Base-by-base conservation (phyloP, 1,284 basidiomycete genomes). In the Mycocalia duriaeana region DNA sequence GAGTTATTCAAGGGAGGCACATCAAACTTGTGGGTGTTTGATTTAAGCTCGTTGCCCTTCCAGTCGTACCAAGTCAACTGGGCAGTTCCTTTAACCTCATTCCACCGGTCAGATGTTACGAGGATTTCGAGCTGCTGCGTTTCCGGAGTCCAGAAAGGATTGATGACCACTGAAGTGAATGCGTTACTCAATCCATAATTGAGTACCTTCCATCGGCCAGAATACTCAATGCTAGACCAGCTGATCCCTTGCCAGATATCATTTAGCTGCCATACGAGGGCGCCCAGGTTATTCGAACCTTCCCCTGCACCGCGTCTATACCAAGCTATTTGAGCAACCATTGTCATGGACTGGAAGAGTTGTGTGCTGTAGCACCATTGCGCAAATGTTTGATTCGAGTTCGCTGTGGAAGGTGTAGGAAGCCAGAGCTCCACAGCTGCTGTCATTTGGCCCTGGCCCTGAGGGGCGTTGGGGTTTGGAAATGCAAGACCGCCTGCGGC, bases 241-340 rank as follows among this genome's bases (percentile, higher is more conserved):
- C 72, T 77, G 22, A 74, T 71, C 20, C 76, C 81, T 57, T 83
- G 78, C 81, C 81, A 84, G 41, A 84, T 78, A 58, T 83, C 81
- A 55, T 84, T 84, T 45, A 83, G 66, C 60, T 82, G 80, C 80
- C 80, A 82, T 9, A 82, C 76, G 26, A 81, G 64, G 20, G 74
- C 70, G 5, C 81, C 82, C 25, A 81, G 68, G 58, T 83, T 84
- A 54, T 79, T 76, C 62, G 81, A 77, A 42, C 71, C 71, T 28
- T 68, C 64, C 3, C 77, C 76, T 0, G 79, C 76, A 3, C 79
- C 77, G 28, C 72, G 72, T 16, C 81, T 69, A 59, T 83, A 84
- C 66, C 73, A 81, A 3, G 75, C 71, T 23, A 82, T 74, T 60
- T 84, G 68, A n/a, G 78, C 69, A 16, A 73, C 67, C 71, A 81